These are phyloP conservation scores for Chiua virens DNA, from an alignment of 768 basidiomycete genomes.

Conservation along the genomic window DNA sequence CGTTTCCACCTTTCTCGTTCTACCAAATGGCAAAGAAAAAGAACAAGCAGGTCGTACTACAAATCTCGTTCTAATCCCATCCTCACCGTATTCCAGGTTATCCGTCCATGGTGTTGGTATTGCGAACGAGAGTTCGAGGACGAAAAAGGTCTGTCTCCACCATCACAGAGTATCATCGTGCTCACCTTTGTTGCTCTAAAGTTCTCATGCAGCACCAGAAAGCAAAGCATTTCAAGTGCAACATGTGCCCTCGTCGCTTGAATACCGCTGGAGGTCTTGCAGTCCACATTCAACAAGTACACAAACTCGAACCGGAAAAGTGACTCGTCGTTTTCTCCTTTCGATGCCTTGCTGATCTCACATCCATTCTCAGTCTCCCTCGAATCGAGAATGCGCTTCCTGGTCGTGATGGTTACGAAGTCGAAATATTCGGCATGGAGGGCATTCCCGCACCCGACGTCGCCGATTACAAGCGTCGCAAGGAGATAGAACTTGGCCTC, in stretches of 20 bases:
- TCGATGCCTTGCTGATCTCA: slow-evolving; percentile 8
- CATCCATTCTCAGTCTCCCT: slow-evolving; percentile 49
- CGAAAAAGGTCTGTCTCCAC: slow-evolving; percentile 75
- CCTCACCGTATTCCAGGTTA: slow-evolving; percentile 47
- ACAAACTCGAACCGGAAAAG: slow-evolving; percentile 95
- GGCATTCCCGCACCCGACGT: slow-evolving; percentile 94
- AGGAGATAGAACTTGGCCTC: slow-evolving; percentile 91
- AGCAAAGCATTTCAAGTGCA: slow-evolving; percentile 99
- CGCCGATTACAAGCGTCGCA: slow-evolving; percentile 93
- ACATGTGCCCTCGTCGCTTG: slow-evolving; percentile 90
- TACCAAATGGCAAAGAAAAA: slow-evolving; percentile 53
- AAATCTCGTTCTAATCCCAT: not conserved
- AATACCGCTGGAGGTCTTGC: slow-evolving; percentile 98
- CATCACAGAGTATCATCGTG: not conserved
- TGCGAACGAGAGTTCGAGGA: slow-evolving; percentile 99
- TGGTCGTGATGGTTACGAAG: slow-evolving; percentile 95
- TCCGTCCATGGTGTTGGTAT: slow-evolving; percentile 98
- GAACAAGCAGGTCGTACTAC: slow-evolving; percentile 43
- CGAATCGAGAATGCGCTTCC: slow-evolving; percentile 96
- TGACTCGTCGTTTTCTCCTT: slow-evolving; percentile 20
- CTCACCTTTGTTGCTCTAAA: slow-evolving; percentile 27
- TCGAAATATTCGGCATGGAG: slow-evolving; percentile 99
- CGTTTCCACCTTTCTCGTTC: slow-evolving; percentile 18
- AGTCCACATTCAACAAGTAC: slow-evolving; percentile 98
- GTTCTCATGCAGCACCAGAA: slow-evolving; percentile 99